phyloP scores from a whole-genome alignment of 495 filamentous ascomycete species.

The Hypoxylon lienhwacheense region DNA sequence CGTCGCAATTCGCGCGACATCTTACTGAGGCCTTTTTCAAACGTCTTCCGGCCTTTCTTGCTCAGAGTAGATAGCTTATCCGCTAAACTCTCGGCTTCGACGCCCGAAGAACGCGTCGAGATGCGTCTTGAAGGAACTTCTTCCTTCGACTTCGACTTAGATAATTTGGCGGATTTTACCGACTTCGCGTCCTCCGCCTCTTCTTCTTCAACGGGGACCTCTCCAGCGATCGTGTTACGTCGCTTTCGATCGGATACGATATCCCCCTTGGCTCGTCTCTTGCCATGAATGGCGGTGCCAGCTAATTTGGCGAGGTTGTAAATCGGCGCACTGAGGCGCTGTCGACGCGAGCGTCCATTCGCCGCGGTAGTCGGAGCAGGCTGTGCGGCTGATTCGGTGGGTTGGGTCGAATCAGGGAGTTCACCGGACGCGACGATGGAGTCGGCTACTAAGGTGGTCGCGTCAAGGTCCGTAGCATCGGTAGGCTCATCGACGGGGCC shows the following conservation, averaged over 20 bases:
- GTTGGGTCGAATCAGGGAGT: neutral
- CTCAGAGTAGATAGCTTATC: slow-evolving; percentile 48
- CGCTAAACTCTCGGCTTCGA: slow-evolving; percentile 48
- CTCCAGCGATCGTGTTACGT: slow-evolving; percentile 46
- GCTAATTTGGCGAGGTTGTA: slow-evolving; percentile 59
- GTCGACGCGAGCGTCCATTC: slow-evolving; percentile 47
- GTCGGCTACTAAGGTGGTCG: slow-evolving; percentile 38
- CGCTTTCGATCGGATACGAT: slow-evolving; percentile 42
- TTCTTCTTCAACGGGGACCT: slow-evolving; percentile 24
- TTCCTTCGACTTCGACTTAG: slow-evolving; percentile 42
- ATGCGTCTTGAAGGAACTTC: slow-evolving; percentile 43
- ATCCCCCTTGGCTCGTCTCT: slow-evolving; percentile 46
- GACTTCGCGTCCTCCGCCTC: slow-evolving; percentile 27
- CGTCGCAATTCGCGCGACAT: slow-evolving; percentile 53
- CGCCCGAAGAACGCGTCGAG: slow-evolving; percentile 49
- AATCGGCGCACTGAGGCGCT: slow-evolving; percentile 49
- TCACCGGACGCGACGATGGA: slow-evolving; percentile 44
- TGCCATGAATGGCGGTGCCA: slow-evolving; percentile 51
- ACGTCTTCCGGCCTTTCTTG: slow-evolving; percentile 50
- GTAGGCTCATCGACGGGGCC: slow-evolving; percentile 18
- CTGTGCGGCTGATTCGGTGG: slow-evolving; percentile 4
- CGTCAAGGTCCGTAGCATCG: slow-evolving; percentile 29
- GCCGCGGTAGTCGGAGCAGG: slow-evolving; percentile 20
- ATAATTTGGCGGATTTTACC: slow-evolving; percentile 40
- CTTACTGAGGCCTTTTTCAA: slow-evolving; percentile 43